A percentile compares a stretch with the other conserved stretches of the same genome.
Conservation (phyloP, 371 early-diverging fungal genomes). For the Conidiobolus incongruus region DNA sequence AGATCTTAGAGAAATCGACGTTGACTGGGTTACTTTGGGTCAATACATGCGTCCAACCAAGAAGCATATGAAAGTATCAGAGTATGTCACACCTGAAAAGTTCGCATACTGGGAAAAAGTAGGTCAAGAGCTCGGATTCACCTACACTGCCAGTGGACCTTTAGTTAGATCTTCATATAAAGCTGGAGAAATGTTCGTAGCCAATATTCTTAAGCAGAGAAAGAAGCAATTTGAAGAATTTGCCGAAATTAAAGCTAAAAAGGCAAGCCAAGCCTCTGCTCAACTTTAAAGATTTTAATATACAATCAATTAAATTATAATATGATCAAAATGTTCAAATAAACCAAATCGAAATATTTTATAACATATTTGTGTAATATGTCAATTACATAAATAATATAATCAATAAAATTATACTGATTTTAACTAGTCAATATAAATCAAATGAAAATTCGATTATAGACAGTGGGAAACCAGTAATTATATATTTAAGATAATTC, state of each 20-base stretch:
- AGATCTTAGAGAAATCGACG: slow-evolving; percentile 58
- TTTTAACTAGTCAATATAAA: too few species aligned
- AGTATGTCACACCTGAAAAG: slow-evolving; percentile 82
- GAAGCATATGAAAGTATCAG: slow-evolving; percentile 90
- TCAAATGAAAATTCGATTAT: too few species aligned
- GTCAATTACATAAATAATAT: too few species aligned
- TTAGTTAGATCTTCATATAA: slow-evolving; percentile 89
- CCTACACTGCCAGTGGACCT: slow-evolving; percentile 92
- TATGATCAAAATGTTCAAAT: too few species aligned
- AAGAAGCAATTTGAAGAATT: slow-evolving; percentile 9
- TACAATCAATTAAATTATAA: too few species aligned
- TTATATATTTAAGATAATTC: too few species aligned
- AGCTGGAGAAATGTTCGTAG: slow-evolving; percentile 94
- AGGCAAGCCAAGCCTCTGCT: too few species aligned
- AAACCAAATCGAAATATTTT: too few species aligned
- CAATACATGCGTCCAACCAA: slow-evolving; percentile 98
- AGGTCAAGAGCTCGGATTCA: slow-evolving; percentile 76
- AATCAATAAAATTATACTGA: too few species aligned
- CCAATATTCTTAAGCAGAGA: slow-evolving; percentile 49
- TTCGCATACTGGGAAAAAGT: slow-evolving; percentile 75
- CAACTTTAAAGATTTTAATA: too few species aligned
- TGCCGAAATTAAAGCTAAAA: slow-evolving; percentile 9
- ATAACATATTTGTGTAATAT: too few species aligned
- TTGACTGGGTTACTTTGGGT: slow-evolving; percentile 95
- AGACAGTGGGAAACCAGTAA: too few species aligned